phyloP scores from a whole-genome alignment of 768 basidiomycete genomes.

The Serendipita sp. region DNA sequence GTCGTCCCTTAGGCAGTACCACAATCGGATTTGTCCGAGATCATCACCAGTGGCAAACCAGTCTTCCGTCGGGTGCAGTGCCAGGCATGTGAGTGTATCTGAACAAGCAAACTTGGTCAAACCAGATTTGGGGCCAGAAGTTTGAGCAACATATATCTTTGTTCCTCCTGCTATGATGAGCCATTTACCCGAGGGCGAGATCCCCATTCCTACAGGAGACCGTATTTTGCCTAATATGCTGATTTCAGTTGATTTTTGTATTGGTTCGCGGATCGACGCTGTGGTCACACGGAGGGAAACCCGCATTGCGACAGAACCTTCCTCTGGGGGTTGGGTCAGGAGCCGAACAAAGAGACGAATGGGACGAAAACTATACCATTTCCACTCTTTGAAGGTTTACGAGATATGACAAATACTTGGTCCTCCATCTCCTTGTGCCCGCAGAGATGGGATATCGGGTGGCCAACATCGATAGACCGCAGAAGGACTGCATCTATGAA shows the following conservation, averaged over 20 bases:
- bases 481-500: constrained; percentile 71
- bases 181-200: constrained; percentile 66
- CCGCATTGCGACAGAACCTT: constrained; percentile 43
- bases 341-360: neutral
- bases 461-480: constrained; percentile 51
- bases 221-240: constrained; percentile 51
- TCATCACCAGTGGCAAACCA: constrained; percentile 92
- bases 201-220: constrained; percentile 41
- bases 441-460: constrained; percentile 56
- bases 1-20: constrained; percentile 74
- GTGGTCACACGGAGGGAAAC: constrained; percentile 40
- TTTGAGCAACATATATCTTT: constrained; percentile 56
- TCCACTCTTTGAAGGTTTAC: constrained; percentile 7
- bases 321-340: constrained; percentile 20
- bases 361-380: constrained; percentile 3
- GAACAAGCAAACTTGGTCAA: constrained; percentile 75
- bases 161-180: constrained; percentile 59
- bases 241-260: constrained; percentile 35
- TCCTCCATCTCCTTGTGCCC: constrained; percentile 55
- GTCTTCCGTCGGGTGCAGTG: constrained; percentile 78
- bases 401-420: constrained; percentile 44
- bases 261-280: constrained; percentile 24
- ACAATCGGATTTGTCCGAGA: constrained; percentile 70
- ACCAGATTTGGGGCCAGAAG: constrained; percentile 19
- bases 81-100: constrained; percentile 65